Evolutionary conservation across 2,329 filamentous ascomycete genomes (phyloP).

Genomic region (Exophiala alcalophila): DNA sequence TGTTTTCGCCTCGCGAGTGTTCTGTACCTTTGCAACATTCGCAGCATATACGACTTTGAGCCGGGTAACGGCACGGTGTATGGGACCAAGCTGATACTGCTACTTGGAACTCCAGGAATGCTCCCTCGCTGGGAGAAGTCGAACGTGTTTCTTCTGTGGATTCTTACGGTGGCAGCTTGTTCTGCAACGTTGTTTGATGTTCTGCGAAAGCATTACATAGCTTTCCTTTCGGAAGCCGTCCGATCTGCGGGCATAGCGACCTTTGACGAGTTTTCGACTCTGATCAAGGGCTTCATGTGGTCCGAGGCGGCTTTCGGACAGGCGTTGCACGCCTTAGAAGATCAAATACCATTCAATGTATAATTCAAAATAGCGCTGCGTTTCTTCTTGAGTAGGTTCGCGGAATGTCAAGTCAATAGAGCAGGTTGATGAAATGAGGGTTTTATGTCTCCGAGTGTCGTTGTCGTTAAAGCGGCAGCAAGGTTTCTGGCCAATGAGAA

Average conservation of each 20-base stretch:
- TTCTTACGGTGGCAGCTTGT: conserved; percentile 6
- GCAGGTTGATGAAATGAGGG: no score
- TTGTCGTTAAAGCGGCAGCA: no score
- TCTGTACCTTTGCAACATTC: conserved; percentile 10
- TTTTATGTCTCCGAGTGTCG: no score
- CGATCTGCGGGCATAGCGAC: not conserved
- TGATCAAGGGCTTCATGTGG: not conserved
- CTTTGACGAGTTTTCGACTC: not conserved
- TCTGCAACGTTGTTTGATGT: conserved; percentile 6
- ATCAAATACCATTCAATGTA: not conserved
- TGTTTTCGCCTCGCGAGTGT: conserved; percentile 1
- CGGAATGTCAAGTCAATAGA: no score
- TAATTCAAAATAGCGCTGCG: no score
- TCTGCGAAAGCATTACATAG: not conserved
- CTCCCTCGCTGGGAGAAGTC: conserved; percentile 2
- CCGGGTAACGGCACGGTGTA: conserved; percentile 4
- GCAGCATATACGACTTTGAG: conserved; percentile 6
- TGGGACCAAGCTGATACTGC: conserved; percentile 5
- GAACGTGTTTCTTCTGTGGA: conserved; percentile 1
- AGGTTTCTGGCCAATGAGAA: no score
- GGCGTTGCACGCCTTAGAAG: not conserved
- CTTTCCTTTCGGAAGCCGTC: conserved; percentile 1
- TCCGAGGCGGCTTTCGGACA: not conserved
- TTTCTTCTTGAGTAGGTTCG: no score
- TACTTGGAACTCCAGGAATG: not conserved